A percentile compares a stretch with the other conserved stretches of the same genome.
phyloP scores from a whole-genome alignment of 2,329 filamentous ascomycete genomes.

The Alternaria triticina region DNA sequence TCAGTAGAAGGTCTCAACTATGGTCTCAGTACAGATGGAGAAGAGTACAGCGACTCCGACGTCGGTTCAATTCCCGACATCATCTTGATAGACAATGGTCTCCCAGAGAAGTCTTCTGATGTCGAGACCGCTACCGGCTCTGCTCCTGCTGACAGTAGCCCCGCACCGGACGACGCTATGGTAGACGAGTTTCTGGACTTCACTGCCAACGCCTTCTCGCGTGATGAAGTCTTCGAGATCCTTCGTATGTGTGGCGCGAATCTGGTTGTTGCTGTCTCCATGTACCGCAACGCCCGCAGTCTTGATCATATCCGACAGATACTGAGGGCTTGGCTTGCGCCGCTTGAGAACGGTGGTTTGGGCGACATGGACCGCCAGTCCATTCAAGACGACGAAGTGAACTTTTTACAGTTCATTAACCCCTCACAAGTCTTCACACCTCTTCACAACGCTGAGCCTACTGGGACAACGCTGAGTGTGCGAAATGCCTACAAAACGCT shows the following conservation, averaged over 20 bases:
- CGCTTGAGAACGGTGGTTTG: neutral
- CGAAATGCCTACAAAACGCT: neutral
- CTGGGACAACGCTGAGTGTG: neutral
- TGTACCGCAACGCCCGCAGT: neutral
- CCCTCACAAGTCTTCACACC: neutral
- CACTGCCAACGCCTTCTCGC: neutral
- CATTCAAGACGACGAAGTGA: neutral
- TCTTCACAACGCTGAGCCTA: neutral
- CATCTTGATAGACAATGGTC: neutral
- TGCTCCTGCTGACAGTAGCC: neutral
- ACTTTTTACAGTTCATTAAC: neutral
- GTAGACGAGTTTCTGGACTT: neutral
- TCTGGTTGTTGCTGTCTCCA: neutral
- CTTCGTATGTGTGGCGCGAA: constrained; percentile 1
- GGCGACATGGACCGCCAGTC: neutral
- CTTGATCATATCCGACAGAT: neutral
- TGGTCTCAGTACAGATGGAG: neutral
- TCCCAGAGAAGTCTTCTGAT: neutral
- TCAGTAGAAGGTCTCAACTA: neutral
- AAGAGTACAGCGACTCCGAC: neutral
- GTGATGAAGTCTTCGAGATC: neutral
- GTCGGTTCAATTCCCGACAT: neutral
- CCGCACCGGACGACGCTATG: neutral
- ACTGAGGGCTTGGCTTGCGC: neutral
- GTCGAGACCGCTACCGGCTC: neutral